Percentiles rank a stretch among this genome's conserved stretches.
phyloP scores from a whole-genome alignment of 148 eudicot genomes.

The Vaccinium macrocarpon region DNA sequence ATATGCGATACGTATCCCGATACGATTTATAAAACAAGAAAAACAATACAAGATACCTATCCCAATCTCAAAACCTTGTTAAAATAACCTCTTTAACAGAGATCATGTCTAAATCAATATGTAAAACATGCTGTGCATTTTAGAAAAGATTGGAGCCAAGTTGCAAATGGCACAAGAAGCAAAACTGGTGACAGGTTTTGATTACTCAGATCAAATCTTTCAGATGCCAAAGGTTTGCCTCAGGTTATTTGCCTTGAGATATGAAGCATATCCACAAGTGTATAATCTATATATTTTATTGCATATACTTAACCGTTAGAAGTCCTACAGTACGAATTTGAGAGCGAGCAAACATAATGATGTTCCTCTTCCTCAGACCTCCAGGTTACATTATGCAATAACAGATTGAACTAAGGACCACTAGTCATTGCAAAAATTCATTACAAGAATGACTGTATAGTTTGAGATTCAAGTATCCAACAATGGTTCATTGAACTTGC shows the following conservation, averaged over 20 bases:
- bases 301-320: neutral
- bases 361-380: neutral
- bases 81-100: too few species aligned
- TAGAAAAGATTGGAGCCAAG: neutral
- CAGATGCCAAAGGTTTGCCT: neutral
- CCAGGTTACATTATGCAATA: neutral
- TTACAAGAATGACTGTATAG: neutral
- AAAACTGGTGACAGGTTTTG: neutral
- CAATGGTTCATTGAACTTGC: neutral
- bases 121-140: neutral
- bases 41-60: too few species aligned
- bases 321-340: neutral
- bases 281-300: neutral
- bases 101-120: neutral
- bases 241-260: constrained; percentile 3
- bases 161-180: neutral
- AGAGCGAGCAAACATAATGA: neutral
- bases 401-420: neutral
- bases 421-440: neutral
- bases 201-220: neutral
- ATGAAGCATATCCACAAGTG: neutral
- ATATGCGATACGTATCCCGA: too few species aligned
- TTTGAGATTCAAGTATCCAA: neutral
- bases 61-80: too few species aligned
- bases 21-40: too few species aligned